These are phyloP conservation scores for Puccinia horiana DNA, from an alignment of 1,284 basidiomycete species.

Conservation along the genomic window DNA sequence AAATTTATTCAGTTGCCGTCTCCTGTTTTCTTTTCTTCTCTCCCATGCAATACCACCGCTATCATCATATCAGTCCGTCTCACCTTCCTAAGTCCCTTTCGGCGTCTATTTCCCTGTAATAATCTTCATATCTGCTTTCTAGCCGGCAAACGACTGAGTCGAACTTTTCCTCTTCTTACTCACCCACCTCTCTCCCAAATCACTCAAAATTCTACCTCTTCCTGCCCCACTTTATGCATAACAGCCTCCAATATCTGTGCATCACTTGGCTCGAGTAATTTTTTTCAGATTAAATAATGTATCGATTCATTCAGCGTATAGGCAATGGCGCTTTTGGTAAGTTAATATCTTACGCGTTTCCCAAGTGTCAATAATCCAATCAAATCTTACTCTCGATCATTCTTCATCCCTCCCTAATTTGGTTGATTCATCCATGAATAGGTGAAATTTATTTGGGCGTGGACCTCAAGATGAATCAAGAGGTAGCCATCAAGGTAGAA, in stretches of 20 bases:
- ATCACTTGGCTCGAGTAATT: constrained; percentile 8
- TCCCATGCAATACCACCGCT: constrained; percentile 24
- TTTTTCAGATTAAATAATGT: constrained; percentile 17
- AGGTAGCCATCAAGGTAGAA: constrained; percentile 60
- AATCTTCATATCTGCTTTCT: constrained; percentile 1
- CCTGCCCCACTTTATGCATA: background rate
- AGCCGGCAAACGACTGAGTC: background rate
- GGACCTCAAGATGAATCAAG: constrained; percentile 59
- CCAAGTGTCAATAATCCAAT: background rate
- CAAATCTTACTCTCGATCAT: constrained; percentile 54
- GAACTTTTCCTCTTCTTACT: background rate
- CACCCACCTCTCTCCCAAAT: background rate
- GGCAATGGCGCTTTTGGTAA: constrained; percentile 47
- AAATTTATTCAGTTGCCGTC: constrained; percentile 3
- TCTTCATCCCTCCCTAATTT: no score
- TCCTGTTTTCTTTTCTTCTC: constrained; percentile 12
- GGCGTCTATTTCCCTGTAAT: background rate
- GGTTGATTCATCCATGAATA: no score
- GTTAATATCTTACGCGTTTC: background rate
- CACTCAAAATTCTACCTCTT: background rate
- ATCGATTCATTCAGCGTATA: constrained; percentile 33
- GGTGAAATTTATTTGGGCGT: constrained; percentile 60
- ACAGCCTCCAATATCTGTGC: background rate
- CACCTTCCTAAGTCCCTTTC: background rate
- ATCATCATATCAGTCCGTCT: constrained; percentile 14